Evolutionary conservation across 1,284 basidiomycete genomes (phyloP).

Genomic region (Omphalotus olearius): DNA sequence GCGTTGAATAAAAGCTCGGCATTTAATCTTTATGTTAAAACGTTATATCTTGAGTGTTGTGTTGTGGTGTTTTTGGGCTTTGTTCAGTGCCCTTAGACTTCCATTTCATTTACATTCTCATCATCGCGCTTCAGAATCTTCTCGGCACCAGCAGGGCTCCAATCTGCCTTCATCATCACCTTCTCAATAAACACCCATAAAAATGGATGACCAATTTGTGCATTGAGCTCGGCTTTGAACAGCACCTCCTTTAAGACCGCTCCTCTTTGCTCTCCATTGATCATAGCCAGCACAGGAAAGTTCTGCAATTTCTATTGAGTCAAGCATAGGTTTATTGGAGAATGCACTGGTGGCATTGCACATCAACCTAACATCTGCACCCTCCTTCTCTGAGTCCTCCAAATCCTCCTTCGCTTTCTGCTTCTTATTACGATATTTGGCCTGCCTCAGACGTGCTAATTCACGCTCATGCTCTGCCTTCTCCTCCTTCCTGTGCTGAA

Average conservation of each 20-base stretch:
- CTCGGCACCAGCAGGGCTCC: constrained; percentile 12
- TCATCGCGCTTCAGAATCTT: constrained; percentile 2
- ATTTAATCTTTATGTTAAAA: too few species aligned
- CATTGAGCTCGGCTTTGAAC: constrained; percentile 11
- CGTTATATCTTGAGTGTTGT: too few species aligned
- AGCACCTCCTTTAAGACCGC: constrained; percentile 6
- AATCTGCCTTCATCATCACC: constrained; percentile 4
- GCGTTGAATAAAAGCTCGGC: too few species aligned
- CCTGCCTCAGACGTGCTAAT: neutral
- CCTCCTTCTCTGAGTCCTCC: too few species aligned
- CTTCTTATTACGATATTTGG: neutral
- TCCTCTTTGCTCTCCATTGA: constrained; percentile 9
- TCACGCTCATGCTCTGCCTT: constrained; percentile 1
- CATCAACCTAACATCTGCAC: too few species aligned
- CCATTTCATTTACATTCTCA: too few species aligned
- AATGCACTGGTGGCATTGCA: too few species aligned
- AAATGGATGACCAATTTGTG: constrained; percentile 20
- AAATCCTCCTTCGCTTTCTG: neutral
- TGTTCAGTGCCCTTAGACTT: too few species aligned
- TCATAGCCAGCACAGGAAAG: constrained; percentile 2
- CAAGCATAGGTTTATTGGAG: too few species aligned
- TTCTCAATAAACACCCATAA: constrained; percentile 9
- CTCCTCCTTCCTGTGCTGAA: neutral
- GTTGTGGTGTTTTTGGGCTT: too few species aligned
- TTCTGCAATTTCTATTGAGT: neutral